A percentile compares a stretch with the other conserved stretches of the same genome.
These are phyloP conservation scores for Solanum hybrid DNA, from an alignment of 305 asterid genomes.

Conservation along the genomic window DNA sequence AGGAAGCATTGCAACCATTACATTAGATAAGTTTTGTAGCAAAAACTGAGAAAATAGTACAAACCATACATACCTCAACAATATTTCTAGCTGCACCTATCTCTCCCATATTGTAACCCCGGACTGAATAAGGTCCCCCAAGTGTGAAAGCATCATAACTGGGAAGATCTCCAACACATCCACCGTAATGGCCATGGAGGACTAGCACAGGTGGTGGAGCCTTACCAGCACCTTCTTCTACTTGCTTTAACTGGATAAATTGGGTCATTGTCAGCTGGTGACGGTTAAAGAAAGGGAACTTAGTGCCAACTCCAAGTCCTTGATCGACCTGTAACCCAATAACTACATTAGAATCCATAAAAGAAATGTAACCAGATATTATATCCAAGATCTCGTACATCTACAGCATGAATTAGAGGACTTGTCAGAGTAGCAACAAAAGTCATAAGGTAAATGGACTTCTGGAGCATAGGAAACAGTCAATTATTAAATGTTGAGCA, in stretches of 20 bases:
- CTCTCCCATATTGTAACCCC: constrained; percentile 99
- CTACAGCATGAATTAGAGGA: neutral
- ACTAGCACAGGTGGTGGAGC: constrained; percentile 91
- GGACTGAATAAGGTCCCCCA: constrained; percentile 93
- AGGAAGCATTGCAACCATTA: constrained; percentile 8
- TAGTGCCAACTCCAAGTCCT: constrained; percentile 90
- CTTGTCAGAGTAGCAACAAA: neutral
- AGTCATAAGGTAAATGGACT: neutral
- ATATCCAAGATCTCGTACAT: neutral
- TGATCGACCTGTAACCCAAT: constrained; percentile 68
- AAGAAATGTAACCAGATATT: neutral
- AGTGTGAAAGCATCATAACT: constrained; percentile 91
- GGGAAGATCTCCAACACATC: constrained; percentile 96
- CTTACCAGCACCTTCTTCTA: constrained; percentile 87
- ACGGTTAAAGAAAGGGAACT: constrained; percentile 80
- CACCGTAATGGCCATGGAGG: constrained; percentile 93
- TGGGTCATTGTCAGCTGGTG: constrained; percentile 76
- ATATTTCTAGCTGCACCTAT: constrained; percentile 91
- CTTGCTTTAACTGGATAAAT: constrained; percentile 68
- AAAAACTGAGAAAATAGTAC: neutral
- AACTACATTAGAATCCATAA: neutral
- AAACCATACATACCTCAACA: constrained; percentile 51
- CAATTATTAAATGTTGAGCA: neutral
- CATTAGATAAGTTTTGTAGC: neutral
- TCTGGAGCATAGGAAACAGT: neutral